Evolutionary conservation across 805 yeast species (phyloP).

Genomic region (Pichia rugopelliculosa): DNA sequence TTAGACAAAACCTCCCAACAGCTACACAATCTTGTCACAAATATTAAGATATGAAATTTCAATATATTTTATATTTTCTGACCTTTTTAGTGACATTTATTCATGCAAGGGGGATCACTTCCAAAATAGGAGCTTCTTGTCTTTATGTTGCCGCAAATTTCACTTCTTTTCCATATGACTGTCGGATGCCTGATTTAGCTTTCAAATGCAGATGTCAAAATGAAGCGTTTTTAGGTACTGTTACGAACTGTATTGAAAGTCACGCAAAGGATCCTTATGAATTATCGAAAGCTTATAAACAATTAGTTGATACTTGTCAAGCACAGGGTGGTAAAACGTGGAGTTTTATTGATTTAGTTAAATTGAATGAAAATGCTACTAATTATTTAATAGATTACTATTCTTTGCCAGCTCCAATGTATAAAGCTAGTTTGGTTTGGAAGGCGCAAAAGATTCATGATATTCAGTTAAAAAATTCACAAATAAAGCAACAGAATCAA

Average conservation of each 20-base stretch:
- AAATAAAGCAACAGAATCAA: not conserved
- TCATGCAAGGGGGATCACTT: conserved; percentile 26
- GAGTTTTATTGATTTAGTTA: conserved; percentile 23
- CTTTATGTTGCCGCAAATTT: conserved; percentile 28
- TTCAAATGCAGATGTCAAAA: conserved; percentile 30
- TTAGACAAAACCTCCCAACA: not conserved
- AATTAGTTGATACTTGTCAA: conserved; percentile 29
- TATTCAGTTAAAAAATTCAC: not conserved
- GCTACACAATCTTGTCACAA: too few relatives aligned
- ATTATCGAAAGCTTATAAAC: conserved; percentile 26
- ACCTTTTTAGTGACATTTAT: not conserved
- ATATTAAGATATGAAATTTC: not conserved
- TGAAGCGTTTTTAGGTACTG: conserved; percentile 30
- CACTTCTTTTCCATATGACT: conserved; percentile 28
- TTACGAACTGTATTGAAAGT: conserved; percentile 29
- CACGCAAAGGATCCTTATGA: conserved; percentile 22
- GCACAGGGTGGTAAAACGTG: conserved; percentile 26
- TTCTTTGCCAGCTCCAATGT: conserved; percentile 7
- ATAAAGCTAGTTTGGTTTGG: conserved; percentile 8
- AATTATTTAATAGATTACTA: conserved; percentile 15
- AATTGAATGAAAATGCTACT: conserved; percentile 25
- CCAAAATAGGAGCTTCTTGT: conserved; percentile 33
- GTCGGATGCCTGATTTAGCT: conserved; percentile 27
- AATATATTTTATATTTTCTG: not conserved
- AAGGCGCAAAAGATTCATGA: conserved; percentile 5